Base-by-base conservation (phyloP, 2,329 filamentous ascomycete species). In the Sporothrix variecibatus region DNA sequence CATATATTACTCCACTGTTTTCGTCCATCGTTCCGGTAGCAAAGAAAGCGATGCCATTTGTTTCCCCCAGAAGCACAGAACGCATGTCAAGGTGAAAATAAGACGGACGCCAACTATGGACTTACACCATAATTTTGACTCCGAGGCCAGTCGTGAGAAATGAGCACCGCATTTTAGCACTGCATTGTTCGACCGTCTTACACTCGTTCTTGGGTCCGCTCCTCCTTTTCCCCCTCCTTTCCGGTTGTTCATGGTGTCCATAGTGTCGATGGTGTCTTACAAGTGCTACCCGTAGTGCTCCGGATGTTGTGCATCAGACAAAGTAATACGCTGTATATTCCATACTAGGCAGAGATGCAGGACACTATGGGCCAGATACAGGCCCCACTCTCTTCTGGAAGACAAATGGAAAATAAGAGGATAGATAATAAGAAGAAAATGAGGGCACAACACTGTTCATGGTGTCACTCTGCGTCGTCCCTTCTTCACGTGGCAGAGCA, bases 281-380 rank as follows among this genome's bases (percentile, higher is more conserved):
- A 6, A 26, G n/a, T 67, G 23, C 38, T 26, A 20, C 43, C 62
- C 62, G 62, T 8, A 23, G 23, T 46, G 62, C 38, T 67, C 62
- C 62, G 62, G 62, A 46, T 43, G 62, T 67, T 67, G 56, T 60
- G 62, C 62, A 46, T 40, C 60, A 28, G 17, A 64, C 20, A 34
- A 40, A 26, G 60, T 28, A 28, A 64, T 64, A 26, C 34, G 34
- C 20, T 12, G 60, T 20, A 34, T 26, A 65, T 65, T 26, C 34
- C 60, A 65, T 38, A 43, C 34, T 43, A 65, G 60, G 60, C 60
- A 65, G 60, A 65, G 17, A 23, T 5, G 20, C 60, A 65, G 11
- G 31, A 11, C 60, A 65, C 60, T 40, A 26, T 43, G 34, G 20
- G 38, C 23, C n/a, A 38, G 34, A 65, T 28, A 38, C 58, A 65